Evolutionary conservation across 2,329 filamentous ascomycete genomes (phyloP).

Genomic region (Epichloe bromicola): DNA sequence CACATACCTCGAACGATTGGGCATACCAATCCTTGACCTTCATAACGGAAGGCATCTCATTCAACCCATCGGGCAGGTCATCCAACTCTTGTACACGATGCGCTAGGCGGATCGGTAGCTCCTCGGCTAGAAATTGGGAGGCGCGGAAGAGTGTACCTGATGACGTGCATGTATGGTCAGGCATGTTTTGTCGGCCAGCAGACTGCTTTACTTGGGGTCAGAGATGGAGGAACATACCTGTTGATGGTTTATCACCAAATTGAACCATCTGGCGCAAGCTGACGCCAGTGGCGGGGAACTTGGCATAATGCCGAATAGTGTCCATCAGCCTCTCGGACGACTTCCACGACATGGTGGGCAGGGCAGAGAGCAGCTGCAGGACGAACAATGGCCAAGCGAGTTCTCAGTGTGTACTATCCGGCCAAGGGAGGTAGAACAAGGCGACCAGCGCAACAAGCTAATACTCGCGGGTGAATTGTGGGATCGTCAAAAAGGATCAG

Average conservation of each 20-base stretch:
- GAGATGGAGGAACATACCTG: conserved; percentile 43
- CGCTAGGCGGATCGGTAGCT: conserved; percentile 89
- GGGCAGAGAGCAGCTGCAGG: not conserved
- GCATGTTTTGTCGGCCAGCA: conserved; percentile 33
- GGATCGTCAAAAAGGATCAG: not conserved
- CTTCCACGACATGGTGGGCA: conserved; percentile 74
- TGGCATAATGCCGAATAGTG: conserved; percentile 93
- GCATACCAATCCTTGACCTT: conserved; percentile 98
- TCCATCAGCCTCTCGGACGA: conserved; percentile 84
- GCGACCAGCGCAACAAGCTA: not conserved
- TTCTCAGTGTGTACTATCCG: not conserved
- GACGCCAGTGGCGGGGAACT: conserved; percentile 90
- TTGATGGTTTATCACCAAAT: conserved; percentile 88
- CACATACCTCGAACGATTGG: conserved; percentile 91
- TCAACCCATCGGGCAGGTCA: conserved; percentile 85
- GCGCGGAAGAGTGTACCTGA: conserved; percentile 93
- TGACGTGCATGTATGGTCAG: conserved; percentile 4
- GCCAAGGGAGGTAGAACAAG: not conserved
- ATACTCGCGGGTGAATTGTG: not conserved
- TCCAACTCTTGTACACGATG: conserved; percentile 92
- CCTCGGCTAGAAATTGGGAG: conserved; percentile 95
- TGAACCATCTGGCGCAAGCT: conserved; percentile 98
- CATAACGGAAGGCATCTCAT: conserved; percentile 93
- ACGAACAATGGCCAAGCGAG: not conserved
- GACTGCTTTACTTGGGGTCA: conserved; percentile 56